phyloP scores from a whole-genome alignment of 495 filamentous ascomycete species.

The Extremus antarcticus region DNA sequence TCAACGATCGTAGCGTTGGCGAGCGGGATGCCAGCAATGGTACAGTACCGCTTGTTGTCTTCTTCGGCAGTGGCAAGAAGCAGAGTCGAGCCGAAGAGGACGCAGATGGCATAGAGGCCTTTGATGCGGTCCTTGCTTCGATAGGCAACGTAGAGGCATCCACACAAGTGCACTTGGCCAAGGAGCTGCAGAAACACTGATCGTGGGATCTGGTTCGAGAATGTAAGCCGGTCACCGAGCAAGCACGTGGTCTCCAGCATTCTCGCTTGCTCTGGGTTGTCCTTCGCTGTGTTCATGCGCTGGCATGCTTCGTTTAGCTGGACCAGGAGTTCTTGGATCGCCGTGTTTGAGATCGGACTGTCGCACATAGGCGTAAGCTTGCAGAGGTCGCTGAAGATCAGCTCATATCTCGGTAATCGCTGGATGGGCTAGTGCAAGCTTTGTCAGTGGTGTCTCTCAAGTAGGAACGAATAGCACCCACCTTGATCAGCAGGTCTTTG shows the following conservation, averaged over 20 bases:
- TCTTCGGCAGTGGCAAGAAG: slow-evolving; percentile 60
- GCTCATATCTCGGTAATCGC: slow-evolving; percentile 82
- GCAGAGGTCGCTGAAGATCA: slow-evolving; percentile 73
- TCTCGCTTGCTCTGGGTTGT: slow-evolving; percentile 30
- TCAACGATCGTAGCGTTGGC: slow-evolving; percentile 62
- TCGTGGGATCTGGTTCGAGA: slow-evolving; percentile 54
- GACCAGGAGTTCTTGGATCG: slow-evolving; percentile 63
- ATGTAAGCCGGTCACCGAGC: slow-evolving; percentile 64
- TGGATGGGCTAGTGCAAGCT: slow-evolving; percentile 63
- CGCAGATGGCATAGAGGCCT: slow-evolving; percentile 76
- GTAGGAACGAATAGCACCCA: slow-evolving; percentile 24
- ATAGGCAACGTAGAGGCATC: slow-evolving; percentile 77
- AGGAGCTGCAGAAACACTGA: slow-evolving; percentile 51
- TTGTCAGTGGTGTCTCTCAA: background rate
- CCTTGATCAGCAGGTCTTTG: slow-evolving; percentile 86
- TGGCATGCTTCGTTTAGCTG: slow-evolving; percentile 58
- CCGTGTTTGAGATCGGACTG: slow-evolving; percentile 66
- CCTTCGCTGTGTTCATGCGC: slow-evolving; percentile 67
- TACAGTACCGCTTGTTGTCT: slow-evolving; percentile 47
- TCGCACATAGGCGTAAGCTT: slow-evolving; percentile 74
- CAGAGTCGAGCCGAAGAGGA: slow-evolving; percentile 74
- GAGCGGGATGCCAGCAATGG: slow-evolving; percentile 65
- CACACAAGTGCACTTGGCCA: slow-evolving; percentile 75
- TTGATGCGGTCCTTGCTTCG: slow-evolving; percentile 51
- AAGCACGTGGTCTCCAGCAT: slow-evolving; percentile 62